Percentiles rank a stretch among this genome's conserved stretches.
Evolutionary conservation across 306 rosid genomes (phyloP).

Genomic region (Oemleria cerasiformis): DNA sequence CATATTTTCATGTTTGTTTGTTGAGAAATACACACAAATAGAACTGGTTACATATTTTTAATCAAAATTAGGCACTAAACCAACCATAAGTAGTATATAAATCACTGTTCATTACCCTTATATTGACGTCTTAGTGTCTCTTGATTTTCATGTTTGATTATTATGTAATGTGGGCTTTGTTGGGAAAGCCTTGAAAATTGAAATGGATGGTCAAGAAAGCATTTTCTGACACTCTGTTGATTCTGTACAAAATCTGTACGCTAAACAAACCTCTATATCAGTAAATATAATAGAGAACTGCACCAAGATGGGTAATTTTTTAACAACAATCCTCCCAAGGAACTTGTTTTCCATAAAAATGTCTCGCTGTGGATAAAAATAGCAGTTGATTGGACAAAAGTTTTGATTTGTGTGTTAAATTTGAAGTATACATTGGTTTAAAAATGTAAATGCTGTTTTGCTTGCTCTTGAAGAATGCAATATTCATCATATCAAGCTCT

Average conservation of each 20-base stretch:
- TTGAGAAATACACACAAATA: too few relatives aligned
- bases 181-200: slow-evolving; percentile 2
- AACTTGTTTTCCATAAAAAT: not conserved
- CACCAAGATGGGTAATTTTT: not conserved
- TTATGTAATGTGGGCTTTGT: not conserved
- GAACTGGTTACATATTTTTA: too few relatives aligned
- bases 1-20: too few relatives aligned
- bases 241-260: not conserved
- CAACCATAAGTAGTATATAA: too few relatives aligned
- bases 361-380: not conserved
- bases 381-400: slow-evolving; percentile 2
- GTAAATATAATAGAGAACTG: not conserved
- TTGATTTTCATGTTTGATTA: too few relatives aligned
- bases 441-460: not conserved
- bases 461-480: not conserved
- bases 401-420: slow-evolving; percentile 11
- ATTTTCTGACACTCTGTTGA: not conserved
- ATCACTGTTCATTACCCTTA: too few relatives aligned
- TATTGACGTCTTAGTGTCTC: too few relatives aligned
- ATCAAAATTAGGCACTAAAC: too few relatives aligned
- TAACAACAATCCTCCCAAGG: not conserved
- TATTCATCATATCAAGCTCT: not conserved
- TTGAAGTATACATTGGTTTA: not conserved
- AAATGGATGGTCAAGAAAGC: not conserved
- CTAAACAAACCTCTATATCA: not conserved